Evolutionary conservation across 768 basidiomycete species (phyloP), one percentile per base, ranked within the genome.

Genomic region (Dendrothele bispora): DNA sequence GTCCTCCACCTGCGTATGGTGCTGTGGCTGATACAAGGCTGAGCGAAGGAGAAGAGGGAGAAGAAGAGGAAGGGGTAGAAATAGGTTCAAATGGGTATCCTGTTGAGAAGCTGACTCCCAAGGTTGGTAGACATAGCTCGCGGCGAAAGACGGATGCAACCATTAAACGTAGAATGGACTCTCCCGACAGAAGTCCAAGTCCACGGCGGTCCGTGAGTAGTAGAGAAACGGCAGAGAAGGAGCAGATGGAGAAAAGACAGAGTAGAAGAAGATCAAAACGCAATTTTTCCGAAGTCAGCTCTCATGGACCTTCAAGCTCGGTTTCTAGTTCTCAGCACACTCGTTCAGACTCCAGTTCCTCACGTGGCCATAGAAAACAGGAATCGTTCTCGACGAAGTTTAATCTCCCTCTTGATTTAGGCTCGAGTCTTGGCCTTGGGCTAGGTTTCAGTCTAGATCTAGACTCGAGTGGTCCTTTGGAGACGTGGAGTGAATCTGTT

Each of bases 1-100:
- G n/a, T n/a, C 76, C 77, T 6, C 79, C 78, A 0, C 77, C 79
- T 3, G 75, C 79, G 2, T 79, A 79, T 35, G 59, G 36, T 24
- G 22, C 18, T 7, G 24, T 10, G 10, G 30, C n/a, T 32, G 30
- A 32, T 10, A 32, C 30, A 32, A 10, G 30, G n/a, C 30, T n/a
- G 10, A 10, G 30, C 30, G 10, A 10, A 10, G 30, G 30, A 32
- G 10, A 32, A 32, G 30, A 32, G n/a, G 30, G 30, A 32, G 10
- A 32, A n/a, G n/a, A n/a, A n/a, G n/a, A n/a, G n/a, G n/a, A n/a
- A n/a, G n/a, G n/a, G n/a, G n/a, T n/a, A n/a, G n/a, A n/a, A n/a
- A n/a, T n/a, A n/a, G n/a, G n/a, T n/a, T n/a, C n/a, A n/a, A n/a
- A n/a, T n/a, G n/a, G n/a, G n/a, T n/a, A n/a, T n/a, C n/a, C n/a